Percentiles rank a stretch among this genome's conserved stretches.
Conservation (phyloP, 208 protist genomes). For the Trypanosomatidae sp. region DNA sequence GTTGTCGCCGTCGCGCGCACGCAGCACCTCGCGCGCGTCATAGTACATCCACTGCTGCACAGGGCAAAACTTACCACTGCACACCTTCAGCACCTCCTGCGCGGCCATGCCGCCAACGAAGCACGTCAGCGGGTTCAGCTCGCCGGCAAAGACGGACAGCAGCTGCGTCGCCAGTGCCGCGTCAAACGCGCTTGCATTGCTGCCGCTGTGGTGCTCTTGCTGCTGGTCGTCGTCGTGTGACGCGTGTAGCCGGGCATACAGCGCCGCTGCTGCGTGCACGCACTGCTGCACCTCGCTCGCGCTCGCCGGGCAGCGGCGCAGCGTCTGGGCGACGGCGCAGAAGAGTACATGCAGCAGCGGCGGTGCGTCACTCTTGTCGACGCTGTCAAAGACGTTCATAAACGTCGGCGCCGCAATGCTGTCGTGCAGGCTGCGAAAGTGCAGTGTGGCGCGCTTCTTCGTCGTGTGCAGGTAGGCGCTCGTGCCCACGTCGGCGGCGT, state of each 20-base stretch:
- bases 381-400: constrained; percentile 66
- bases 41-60: constrained; percentile 95
- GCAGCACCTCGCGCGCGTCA: constrained; percentile 88
- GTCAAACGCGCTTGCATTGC: constrained; percentile 6
- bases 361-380: constrained; percentile 54
- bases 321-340: constrained; percentile 31
- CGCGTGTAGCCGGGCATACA: constrained; percentile 5
- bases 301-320: background rate
- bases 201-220: background rate
- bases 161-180: constrained; percentile 18
- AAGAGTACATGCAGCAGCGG: constrained; percentile 68
- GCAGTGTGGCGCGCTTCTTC: constrained; percentile 47
- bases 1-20: constrained; percentile 14
- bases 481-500: constrained; percentile 26
- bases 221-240: background rate
- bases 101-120: constrained; percentile 91
- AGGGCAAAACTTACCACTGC: constrained; percentile 94
- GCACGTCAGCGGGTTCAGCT: constrained; percentile 86
- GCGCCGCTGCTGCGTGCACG: constrained; percentile 11
- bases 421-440: constrained; percentile 35
- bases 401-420: constrained; percentile 47
- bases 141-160: constrained; percentile 46
- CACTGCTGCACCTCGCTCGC: constrained; percentile 18
- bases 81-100: constrained; percentile 94
- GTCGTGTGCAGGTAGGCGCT: constrained; percentile 86